These are phyloP conservation scores for Emericellopsis atlantica DNA, from an alignment of 2,329 filamentous ascomycete genomes.

Conservation along the genomic window DNA sequence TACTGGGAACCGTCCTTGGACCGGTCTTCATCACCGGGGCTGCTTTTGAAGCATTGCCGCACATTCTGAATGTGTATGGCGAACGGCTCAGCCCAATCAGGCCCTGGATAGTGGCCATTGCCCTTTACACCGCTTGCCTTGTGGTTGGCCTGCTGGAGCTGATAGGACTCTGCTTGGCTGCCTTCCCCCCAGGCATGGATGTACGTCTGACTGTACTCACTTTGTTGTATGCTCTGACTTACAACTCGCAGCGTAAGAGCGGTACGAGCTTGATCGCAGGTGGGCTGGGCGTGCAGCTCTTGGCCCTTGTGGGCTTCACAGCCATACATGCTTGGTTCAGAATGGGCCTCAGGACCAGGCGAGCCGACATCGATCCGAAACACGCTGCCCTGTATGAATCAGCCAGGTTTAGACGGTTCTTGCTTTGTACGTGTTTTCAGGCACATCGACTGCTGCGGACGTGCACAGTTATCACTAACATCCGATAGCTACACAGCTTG, in stretches of 20 bases:
- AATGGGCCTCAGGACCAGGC: conserved; percentile 21
- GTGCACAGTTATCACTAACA: background rate
- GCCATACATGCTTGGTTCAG: conserved; percentile 26
- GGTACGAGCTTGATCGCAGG: conserved; percentile 26
- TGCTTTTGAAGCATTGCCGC: conserved; percentile 30
- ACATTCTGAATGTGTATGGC: conserved; percentile 33
- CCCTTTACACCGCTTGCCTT: conserved; percentile 19
- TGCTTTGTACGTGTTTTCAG: conserved; percentile 24
- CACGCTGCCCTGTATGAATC: conserved; percentile 27
- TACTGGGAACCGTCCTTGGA: conserved; percentile 33
- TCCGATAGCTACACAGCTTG: conserved; percentile 20
- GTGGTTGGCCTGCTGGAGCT: conserved; percentile 23
- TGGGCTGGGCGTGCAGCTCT: conserved; percentile 30
- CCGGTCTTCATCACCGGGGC: conserved; percentile 30
- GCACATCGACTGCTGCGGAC: background rate
- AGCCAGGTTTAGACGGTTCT: conserved; percentile 26
- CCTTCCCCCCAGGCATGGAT: no score
- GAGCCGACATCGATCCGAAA: conserved; percentile 22
- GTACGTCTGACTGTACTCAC: no score
- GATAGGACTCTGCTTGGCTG: conserved; percentile 23
- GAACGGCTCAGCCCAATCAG: conserved; percentile 22
- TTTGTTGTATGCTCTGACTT: no score
- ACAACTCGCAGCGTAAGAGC: conserved; percentile 12
- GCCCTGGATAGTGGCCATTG: conserved; percentile 18
- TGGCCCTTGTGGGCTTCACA: conserved; percentile 24